Evolutionary conservation across 1,284 basidiomycete genomes (phyloP), one percentile per base, ranked within the genome.

Genomic region (Singerocomus inundabilis): DNA sequence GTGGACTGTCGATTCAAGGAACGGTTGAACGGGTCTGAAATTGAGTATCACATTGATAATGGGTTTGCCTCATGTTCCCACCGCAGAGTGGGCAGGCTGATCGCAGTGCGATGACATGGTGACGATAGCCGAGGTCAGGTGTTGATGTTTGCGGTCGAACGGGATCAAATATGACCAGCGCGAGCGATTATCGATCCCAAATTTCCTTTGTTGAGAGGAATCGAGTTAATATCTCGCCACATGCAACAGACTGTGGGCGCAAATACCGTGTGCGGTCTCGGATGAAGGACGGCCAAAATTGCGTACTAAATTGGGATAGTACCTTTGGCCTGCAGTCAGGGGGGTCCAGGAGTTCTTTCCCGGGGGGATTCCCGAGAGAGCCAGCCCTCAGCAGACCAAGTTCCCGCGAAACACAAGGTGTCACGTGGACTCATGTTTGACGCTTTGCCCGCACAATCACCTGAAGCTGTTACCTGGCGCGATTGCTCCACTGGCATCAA

Each of bases 41-140:
- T 32, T 26, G 25, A 15, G 44, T 26, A 28, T 16, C 36, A 16
- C 28, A 30, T 44, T 34, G 21, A 30, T 24, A 8, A 30, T 35
- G n/a, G 18, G n/a, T 18, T 25, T 26, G 45, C 60, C 61, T 61
- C 58, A 26, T 63, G 62, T 57, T 55, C 55, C 21, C 46, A 37
- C 44, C 42, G 46, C 42, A 35, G 38, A 42, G 40, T 33, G 44
- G 30, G 46, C 31, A 31, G 24, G 37, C 11, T 35, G 44, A 62
- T 51, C 48, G 47, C 41, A 41, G 37, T 35, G 15, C 10, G 18
- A 49, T 38, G 42, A 36, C 37, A 28, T 16, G 46, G 28, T 36
- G 16, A 38, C 31, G 31, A 24, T 16, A 51, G 30, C 42, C 41
- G 45, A 47, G 31, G 24, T 32, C 45, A 32, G 28, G 21, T 12